These are phyloP conservation scores for Urochloa ruziziensis DNA, from an alignment of 176 grass and related monocot species.

Conservation along the genomic window DNA sequence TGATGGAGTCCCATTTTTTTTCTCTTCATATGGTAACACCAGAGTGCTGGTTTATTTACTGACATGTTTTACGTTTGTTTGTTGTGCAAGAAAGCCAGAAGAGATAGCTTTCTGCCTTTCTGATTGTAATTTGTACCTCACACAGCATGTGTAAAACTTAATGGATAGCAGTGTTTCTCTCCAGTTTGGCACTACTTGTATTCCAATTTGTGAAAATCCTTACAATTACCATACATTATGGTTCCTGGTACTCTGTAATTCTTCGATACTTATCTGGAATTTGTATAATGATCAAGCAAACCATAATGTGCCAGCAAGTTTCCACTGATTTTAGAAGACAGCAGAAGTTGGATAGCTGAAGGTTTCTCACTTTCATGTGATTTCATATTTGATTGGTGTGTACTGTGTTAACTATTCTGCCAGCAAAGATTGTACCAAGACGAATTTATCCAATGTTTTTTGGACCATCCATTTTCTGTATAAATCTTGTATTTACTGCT, in stretches of 20 bases:
- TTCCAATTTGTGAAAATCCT: neutral
- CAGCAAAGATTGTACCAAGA: slow-evolving; percentile 30
- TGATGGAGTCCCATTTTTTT: neutral
- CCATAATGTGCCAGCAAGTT: slow-evolving; percentile 20
- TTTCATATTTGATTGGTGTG: slow-evolving; percentile 23
- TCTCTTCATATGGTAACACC: neutral
- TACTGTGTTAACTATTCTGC: slow-evolving; percentile 32
- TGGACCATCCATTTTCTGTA: neutral
- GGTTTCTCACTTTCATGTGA: slow-evolving; percentile 26
- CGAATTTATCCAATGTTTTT: slow-evolving; percentile 30
- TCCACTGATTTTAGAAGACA: slow-evolving; percentile 14
- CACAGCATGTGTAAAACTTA: slow-evolving; percentile 15
- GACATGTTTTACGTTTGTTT: slow-evolving; percentile 32
- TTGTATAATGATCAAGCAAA: slow-evolving; percentile 16
- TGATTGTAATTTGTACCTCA: slow-evolving; percentile 14
- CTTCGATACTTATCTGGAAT: neutral
- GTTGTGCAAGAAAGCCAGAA: slow-evolving; percentile 31
- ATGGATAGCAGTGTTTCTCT: slow-evolving; percentile 19
- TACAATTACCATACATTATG: neutral
- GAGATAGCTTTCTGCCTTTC: slow-evolving; percentile 14
- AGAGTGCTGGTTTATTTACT: slow-evolving; percentile 6
- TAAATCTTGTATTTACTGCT: neutral
- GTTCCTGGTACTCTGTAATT: slow-evolving; percentile 11
- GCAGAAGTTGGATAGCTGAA: slow-evolving; percentile 10
- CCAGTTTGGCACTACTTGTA: neutral